A percentile compares a stretch with the other conserved stretches of the same genome.
Conservation (phyloP, 1,284 basidiomycete genomes). For the Fomitopsis schrenkii region DNA sequence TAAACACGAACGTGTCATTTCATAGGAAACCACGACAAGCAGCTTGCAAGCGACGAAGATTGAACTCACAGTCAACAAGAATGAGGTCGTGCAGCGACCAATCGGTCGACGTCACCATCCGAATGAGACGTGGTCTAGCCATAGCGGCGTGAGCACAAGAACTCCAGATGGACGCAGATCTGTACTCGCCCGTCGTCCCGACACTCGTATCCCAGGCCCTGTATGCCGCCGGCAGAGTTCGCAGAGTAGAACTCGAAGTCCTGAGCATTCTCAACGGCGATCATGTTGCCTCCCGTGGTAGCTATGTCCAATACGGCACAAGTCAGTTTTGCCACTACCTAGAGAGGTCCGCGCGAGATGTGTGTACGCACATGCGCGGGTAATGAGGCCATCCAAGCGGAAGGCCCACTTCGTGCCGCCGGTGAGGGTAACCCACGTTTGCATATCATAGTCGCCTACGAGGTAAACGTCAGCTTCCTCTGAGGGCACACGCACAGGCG, state of each 20-base stretch:
- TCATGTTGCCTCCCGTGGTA: constrained; percentile 24
- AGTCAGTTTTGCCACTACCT: neutral
- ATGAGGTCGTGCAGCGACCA: constrained; percentile 34
- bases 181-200: constrained; percentile 29
- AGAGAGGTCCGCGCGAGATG: neutral
- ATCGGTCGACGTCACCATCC: constrained; percentile 29
- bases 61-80: constrained; percentile 29
- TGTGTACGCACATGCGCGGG: constrained; percentile 20
- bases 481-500: too few species aligned
- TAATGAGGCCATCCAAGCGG: constrained; percentile 30
- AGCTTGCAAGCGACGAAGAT: neutral
- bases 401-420: constrained; percentile 30
- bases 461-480: too few species aligned
- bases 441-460: constrained; percentile 27
- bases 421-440: constrained; percentile 28
- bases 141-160: neutral
- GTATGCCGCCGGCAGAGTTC: constrained; percentile 33
- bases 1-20: too few species aligned
- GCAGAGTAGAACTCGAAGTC: constrained; percentile 35
- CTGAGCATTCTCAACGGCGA: constrained; percentile 28
- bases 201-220: constrained; percentile 29
- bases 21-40: neutral
- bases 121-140: constrained; percentile 28
- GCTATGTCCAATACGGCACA: constrained; percentile 11
- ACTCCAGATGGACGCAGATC: neutral